Conservation (phyloP, 2,329 filamentous ascomycete species). For the Penicillium janthinellum region DNA sequence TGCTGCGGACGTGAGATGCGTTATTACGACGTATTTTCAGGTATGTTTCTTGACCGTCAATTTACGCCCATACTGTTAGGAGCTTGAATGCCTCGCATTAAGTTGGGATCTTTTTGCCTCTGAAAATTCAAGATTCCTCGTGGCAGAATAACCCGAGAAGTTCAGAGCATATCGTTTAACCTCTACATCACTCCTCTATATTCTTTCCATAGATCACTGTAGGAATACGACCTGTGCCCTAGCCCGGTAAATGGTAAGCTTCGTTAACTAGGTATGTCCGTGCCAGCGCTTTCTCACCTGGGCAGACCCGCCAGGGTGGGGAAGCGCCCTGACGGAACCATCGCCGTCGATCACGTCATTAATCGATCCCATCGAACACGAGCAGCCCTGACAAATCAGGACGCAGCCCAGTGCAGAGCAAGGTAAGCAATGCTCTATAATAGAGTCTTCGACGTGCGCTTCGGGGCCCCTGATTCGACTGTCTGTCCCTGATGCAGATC, state of each 20-base stretch:
- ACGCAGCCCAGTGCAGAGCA: background rate
- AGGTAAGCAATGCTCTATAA: slow-evolving; percentile 2
- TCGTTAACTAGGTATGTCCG: background rate
- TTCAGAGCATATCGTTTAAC: too few species aligned
- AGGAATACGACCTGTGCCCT: background rate
- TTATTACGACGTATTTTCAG: too few species aligned
- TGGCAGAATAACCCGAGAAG: too few species aligned
- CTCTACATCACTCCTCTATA: too few species aligned
- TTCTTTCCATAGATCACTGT: too few species aligned
- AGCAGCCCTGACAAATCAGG: background rate
- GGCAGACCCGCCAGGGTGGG: background rate
- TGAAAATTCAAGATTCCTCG: too few species aligned
- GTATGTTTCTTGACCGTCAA: too few species aligned
- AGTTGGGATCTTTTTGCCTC: background rate
- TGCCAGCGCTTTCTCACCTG: background rate
- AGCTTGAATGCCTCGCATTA: background rate
- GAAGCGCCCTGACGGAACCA: slow-evolving; percentile 7
- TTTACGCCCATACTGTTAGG: background rate
- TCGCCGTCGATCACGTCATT: slow-evolving; percentile 18
- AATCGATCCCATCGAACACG: slow-evolving; percentile 7
- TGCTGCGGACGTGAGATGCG: background rate
- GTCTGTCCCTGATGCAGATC: slow-evolving; percentile 7
- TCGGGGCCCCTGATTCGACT: slow-evolving; percentile 4
- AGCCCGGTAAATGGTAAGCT: background rate
- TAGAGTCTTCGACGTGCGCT: slow-evolving; percentile 3